Evolutionary conservation across 306 rosid genomes (phyloP).

Genomic region (Parietaria judaica): DNA sequence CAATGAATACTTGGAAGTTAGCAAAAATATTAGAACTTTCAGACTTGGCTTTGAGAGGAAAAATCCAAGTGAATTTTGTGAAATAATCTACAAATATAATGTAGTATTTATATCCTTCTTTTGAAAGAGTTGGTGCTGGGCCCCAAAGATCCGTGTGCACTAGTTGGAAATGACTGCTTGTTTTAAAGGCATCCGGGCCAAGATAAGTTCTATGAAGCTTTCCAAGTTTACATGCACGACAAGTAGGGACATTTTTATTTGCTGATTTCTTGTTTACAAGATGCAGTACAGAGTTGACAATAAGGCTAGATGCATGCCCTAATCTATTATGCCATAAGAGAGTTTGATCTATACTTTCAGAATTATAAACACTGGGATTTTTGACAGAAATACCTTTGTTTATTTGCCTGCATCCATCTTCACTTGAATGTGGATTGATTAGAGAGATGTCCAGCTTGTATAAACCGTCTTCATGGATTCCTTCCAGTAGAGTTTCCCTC

Average conservation of each 20-base stretch:
- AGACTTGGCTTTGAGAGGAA: not conserved
- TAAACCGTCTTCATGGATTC: too few relatives aligned
- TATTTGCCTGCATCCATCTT: not conserved
- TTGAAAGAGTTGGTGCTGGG: not conserved
- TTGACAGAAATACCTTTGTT: not conserved
- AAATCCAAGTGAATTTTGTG: not conserved
- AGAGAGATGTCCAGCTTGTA: too few relatives aligned
- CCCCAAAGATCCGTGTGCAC: not conserved
- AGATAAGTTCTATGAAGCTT: too few relatives aligned
- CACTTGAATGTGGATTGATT: not conserved
- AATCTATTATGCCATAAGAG: not conserved
- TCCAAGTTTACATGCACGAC: not conserved
- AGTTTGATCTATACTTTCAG: not conserved
- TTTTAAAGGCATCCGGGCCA: not conserved
- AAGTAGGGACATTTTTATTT: not conserved
- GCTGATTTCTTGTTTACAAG: too few relatives aligned
- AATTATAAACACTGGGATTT: not conserved
- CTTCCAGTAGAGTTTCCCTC: too few relatives aligned
- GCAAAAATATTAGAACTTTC: not conserved
- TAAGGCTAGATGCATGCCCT: not conserved
- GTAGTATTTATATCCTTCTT: not conserved
- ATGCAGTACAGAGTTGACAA: not conserved
- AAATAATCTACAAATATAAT: not conserved
- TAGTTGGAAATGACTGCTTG: not conserved
- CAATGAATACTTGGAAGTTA: not conserved